Evolutionary conservation across 1,284 basidiomycete species (phyloP).

Genomic region (Sanghuangporus sanghuang): DNA sequence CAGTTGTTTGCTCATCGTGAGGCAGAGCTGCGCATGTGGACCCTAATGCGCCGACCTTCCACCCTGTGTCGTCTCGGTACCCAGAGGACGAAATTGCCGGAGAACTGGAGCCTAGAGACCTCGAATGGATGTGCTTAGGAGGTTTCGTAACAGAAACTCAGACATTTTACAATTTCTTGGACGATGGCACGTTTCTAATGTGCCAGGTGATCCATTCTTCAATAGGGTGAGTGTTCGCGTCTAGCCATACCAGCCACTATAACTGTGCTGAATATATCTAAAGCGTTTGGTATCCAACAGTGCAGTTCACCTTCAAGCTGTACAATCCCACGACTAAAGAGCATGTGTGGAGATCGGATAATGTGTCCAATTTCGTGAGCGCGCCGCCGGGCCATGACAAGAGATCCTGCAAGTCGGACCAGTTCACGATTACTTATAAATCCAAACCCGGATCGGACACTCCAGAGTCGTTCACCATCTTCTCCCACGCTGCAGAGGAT

Average conservation of each 20-base stretch:
- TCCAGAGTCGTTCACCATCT: slow-evolving; percentile 77
- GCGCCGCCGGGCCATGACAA: slow-evolving; percentile 77
- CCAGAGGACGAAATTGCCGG: slow-evolving; percentile 58
- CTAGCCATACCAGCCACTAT: slow-evolving; percentile 17
- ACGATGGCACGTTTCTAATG: slow-evolving; percentile 82
- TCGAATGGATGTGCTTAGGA: slow-evolving; percentile 78
- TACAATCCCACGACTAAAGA: slow-evolving; percentile 79
- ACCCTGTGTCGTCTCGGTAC: slow-evolving; percentile 62
- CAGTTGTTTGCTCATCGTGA: slow-evolving; percentile 15
- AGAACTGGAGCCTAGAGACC: slow-evolving; percentile 66
- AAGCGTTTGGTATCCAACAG: slow-evolving; percentile 88
- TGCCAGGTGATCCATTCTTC: slow-evolving; percentile 94
- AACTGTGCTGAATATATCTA: not conserved
- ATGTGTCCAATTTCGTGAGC: slow-evolving; percentile 80
- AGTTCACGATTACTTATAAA: slow-evolving; percentile 80
- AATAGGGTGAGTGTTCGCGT: slow-evolving; percentile 68
- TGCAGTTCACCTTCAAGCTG: slow-evolving; percentile 94
- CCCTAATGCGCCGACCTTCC: slow-evolving; percentile 69
- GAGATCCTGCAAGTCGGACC: slow-evolving; percentile 84
- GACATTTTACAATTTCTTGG: slow-evolving; percentile 79
- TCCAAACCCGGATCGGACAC: slow-evolving; percentile 57
- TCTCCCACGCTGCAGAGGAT: slow-evolving; percentile 75
- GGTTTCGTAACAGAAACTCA: slow-evolving; percentile 95
- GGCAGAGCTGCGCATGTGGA: slow-evolving; percentile 51
- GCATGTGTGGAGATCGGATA: slow-evolving; percentile 85